Conservation (phyloP, 225 moss, liverwort and hornwort species). For the Climacium dendroides region DNA sequence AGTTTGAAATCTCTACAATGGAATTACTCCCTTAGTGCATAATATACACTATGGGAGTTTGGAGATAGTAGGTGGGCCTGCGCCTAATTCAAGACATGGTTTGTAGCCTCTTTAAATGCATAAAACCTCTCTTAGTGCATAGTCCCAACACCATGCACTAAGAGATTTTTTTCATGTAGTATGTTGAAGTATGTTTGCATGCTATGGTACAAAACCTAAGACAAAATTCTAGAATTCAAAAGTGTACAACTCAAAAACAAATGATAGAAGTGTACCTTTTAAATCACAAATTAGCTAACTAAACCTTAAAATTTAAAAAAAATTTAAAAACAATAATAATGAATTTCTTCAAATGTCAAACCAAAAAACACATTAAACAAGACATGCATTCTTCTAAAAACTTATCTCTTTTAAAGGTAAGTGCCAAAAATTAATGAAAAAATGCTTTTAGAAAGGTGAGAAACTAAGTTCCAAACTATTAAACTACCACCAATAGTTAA, state of each 20-base stretch:
- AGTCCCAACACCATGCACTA: too few relatives aligned
- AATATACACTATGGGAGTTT: too few relatives aligned
- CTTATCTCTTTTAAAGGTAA: background rate
- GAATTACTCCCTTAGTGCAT: too few relatives aligned
- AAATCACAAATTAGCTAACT: fast-evolving
- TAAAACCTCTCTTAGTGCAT: too few relatives aligned
- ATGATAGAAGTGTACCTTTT: background rate
- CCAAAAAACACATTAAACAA: background rate
- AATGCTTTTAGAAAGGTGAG: background rate
- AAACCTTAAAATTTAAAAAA: too few relatives aligned
- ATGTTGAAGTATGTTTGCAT: background rate
- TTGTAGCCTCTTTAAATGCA: too few relatives aligned
- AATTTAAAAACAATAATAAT: background rate
- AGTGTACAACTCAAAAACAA: fast-evolving
- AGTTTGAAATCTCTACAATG: background rate
- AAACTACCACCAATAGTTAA: background rate
- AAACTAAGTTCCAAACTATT: background rate
- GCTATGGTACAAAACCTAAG: fast-evolving
- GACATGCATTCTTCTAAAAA: background rate
- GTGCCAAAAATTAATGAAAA: too few relatives aligned
- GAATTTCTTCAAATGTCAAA: background rate
- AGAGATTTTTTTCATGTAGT: too few relatives aligned
- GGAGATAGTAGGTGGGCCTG: too few relatives aligned
- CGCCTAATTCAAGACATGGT: too few relatives aligned
- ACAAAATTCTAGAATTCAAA: background rate